A percentile compares a stretch with the other conserved stretches of the same genome.
These are phyloP conservation scores for Pseudogymnoascus sp. DNA, from an alignment of 2,329 filamentous ascomycete species.

Conservation along the genomic window DNA sequence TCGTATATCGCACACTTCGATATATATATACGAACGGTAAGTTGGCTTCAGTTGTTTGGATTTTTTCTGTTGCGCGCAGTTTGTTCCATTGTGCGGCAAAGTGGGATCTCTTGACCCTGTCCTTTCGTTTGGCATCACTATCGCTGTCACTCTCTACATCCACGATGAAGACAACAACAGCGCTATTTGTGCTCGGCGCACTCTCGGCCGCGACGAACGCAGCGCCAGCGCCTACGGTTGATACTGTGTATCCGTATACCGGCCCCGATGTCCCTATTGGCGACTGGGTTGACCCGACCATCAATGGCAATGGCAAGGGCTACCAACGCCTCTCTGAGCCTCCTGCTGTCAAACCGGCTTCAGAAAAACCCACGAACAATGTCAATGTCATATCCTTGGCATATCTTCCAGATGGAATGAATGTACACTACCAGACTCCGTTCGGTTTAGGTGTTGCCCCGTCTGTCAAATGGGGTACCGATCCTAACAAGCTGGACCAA, in stretches of 20 bases:
- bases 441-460: slow-evolving; percentile 42
- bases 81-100: neutral
- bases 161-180: neutral
- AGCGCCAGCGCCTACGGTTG: slow-evolving; percentile 23
- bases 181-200: neutral
- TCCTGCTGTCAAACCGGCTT: slow-evolving; percentile 40
- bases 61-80: neutral
- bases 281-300: slow-evolving; percentile 43
- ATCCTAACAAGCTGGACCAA: slow-evolving; percentile 28
- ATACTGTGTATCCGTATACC: slow-evolving; percentile 39
- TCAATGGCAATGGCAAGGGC: slow-evolving; percentile 46
- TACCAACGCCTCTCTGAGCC: slow-evolving; percentile 43
- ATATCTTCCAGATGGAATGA: slow-evolving; percentile 42
- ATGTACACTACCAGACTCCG: slow-evolving; percentile 47
- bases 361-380: slow-evolving; percentile 40
- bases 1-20: neutral
- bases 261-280: slow-evolving; percentile 42
- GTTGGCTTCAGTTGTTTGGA: neutral
- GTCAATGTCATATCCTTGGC: slow-evolving; percentile 44
- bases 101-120: neutral
- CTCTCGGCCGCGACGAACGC: neutral
- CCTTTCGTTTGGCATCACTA: neutral
- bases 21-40: neutral
- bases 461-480: slow-evolving; percentile 37
- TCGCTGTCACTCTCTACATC: neutral